Base-by-base conservation (phyloP, 2,329 filamentous ascomycete genomes). In the Dendrostoma leiphaemia region DNA sequence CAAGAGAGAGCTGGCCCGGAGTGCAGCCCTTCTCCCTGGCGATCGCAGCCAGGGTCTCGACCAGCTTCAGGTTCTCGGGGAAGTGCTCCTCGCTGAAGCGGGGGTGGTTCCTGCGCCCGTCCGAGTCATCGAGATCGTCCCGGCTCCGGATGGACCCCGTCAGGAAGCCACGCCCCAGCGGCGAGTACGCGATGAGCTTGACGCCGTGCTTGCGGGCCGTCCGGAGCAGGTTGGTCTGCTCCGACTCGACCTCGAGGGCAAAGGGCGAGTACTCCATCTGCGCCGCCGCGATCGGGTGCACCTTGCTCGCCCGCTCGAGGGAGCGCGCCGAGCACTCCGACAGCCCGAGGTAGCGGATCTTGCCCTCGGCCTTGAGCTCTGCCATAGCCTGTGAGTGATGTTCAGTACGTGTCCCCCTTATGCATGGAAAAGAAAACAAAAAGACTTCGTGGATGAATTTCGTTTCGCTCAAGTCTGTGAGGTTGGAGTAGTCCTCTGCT, bases 201-300 rank as follows among this genome's bases (percentile, higher is more conserved):
- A 82, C 69, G 2, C 81, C 80, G 1, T 85, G 71, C 61, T 83
- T 78, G 26, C 78, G 71, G 13, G 73, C 76, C 0, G 81, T 78
- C 38, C 73, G 68, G 10, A 84, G 65, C 31, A 84, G 64, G 17
- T 71, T 69, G 7, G 74, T 76, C 7, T 73, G 67, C 3, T 64
- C 68, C 15, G 76, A 76, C 65, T 87, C 83, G 58, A 88, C 82
- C 55, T 82, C 74, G 34, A 87, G 72, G 2, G 74, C 67, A 62
- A 80, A 83, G 1, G 76, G 76, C 3, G 69, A 74, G 62, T 77
- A 80, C 64, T 83, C 79, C 48, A 81, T 71, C 60, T 83, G 75
- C 1, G 78, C 70, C 2, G 77, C 77, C 12, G 73, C 65, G 54
- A 82, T 74, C 7, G 73, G 78, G 56, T 71, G 70, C 29, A 81